Percentiles rank a stretch among this genome's conserved stretches.
Conservation (phyloP, 2,329 filamentous ascomycete species). For the Neopestalotiopsis sp. region DNA sequence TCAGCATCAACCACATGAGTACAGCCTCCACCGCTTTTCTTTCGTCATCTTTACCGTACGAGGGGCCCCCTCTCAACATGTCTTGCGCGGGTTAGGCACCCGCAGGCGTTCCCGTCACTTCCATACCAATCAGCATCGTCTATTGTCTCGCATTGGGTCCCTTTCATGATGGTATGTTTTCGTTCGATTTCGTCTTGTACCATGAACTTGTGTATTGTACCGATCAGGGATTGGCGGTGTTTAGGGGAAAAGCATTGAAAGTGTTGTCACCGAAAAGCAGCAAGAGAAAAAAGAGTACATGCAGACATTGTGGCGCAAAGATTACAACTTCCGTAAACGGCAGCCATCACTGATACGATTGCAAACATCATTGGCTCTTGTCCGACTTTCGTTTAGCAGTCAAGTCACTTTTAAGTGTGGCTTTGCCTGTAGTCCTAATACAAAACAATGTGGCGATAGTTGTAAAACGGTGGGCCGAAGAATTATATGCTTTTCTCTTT, state of each 20-base stretch:
- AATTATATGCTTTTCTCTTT: not conserved
- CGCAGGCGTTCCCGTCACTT: not conserved
- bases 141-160: no score
- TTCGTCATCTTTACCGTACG: conserved; percentile 11
- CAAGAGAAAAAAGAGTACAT: not conserved
- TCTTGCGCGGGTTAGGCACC: no score
- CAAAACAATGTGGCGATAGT: conserved; percentile 9
- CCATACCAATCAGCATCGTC: not conserved
- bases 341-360: not conserved
- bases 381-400: not conserved
- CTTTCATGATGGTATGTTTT: no score
- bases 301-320: conserved; percentile 11
- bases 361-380: conserved; percentile 15
- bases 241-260: no score
- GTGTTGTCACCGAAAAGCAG: no score
- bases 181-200: no score
- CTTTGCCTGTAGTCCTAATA: not conserved
- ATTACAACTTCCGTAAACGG: conserved; percentile 17
- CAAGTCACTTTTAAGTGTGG: conserved; percentile 16
- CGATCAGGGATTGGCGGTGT: no score
- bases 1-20: not conserved
- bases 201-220: no score
- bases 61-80: not conserved
- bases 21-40: conserved; percentile 12
- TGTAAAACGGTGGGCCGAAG: no score